Conservation (phyloP, 148 eudicot genomes). For the Dianthus caryophyllus region DNA sequence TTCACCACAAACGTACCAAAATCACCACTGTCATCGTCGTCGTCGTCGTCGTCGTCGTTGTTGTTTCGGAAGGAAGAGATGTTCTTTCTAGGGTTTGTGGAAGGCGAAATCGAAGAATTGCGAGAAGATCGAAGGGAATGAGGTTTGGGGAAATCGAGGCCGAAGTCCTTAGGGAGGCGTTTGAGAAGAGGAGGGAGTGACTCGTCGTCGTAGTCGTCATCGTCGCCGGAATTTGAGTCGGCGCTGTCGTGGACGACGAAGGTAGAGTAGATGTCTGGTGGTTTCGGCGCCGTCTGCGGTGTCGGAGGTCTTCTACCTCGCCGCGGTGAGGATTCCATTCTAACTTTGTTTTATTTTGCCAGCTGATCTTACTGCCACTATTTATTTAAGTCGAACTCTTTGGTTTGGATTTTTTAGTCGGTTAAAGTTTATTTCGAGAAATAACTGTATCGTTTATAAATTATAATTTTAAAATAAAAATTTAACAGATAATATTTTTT, state of each 20-base stretch:
- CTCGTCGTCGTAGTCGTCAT: constrained; percentile 47
- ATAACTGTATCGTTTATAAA: too few species aligned
- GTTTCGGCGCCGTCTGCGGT: constrained; percentile 22
- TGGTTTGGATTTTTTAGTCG: too few species aligned
- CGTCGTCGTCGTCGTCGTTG: constrained; percentile 24
- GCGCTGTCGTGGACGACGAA: constrained; percentile 41
- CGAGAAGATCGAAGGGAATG: constrained; percentile 40
- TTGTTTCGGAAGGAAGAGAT: constrained; percentile 9
- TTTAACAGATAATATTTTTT: too few species aligned
- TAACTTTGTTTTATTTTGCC: neutral
- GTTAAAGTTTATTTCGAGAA: too few species aligned
- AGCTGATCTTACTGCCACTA: too few species aligned
- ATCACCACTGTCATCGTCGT: constrained; percentile 30
- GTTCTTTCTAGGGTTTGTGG: constrained; percentile 9
- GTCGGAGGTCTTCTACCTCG: constrained; percentile 39
- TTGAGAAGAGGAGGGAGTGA: constrained; percentile 88
- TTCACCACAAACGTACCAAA: constrained; percentile 41
- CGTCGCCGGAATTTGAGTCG: constrained; percentile 29
- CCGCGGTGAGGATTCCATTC: constrained; percentile 55
- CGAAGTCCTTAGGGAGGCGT: constrained; percentile 94
- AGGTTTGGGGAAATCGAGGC: constrained; percentile 44
- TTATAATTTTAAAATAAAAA: too few species aligned
- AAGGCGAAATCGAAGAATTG: constrained; percentile 17
- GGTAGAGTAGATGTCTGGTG: constrained; percentile 51
- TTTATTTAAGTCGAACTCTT: too few species aligned